Evolutionary conservation across 176 grass and related monocot genomes (phyloP).

Genomic region (Olyra latifolia): DNA sequence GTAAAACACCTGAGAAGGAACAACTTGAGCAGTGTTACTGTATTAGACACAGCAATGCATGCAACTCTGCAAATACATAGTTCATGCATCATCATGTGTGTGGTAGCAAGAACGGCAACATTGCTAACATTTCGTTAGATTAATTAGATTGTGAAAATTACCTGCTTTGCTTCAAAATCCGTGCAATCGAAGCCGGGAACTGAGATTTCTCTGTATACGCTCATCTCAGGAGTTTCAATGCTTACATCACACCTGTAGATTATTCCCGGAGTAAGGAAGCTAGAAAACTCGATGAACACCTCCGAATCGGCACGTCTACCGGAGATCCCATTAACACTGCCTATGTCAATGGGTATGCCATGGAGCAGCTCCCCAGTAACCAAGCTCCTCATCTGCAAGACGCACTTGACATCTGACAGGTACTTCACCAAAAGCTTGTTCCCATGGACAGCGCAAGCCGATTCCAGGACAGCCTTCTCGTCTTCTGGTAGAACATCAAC

Average conservation of each 20-base stretch:
- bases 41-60: background rate
- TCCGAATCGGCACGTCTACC: slow-evolving; percentile 59
- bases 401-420: slow-evolving; percentile 76
- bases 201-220: slow-evolving; percentile 70
- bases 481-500: slow-evolving; percentile 58
- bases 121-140: background rate
- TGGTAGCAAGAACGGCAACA: background rate
- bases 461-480: slow-evolving; percentile 66
- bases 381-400: slow-evolving; percentile 84
- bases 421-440: slow-evolving; percentile 78
- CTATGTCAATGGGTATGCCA: slow-evolving; percentile 77
- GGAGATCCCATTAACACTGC: slow-evolving; percentile 67
- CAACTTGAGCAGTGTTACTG: background rate
- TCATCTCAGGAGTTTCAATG: slow-evolving; percentile 54
- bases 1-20: slow-evolving; percentile 59
- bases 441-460: slow-evolving; percentile 57
- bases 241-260: slow-evolving; percentile 68
- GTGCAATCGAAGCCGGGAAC: slow-evolving; percentile 69
- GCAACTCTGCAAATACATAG: background rate
- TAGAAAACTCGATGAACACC: slow-evolving; percentile 82
- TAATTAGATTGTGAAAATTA: slow-evolving; percentile 5
- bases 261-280: slow-evolving; percentile 88
- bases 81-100: background rate
- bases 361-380: slow-evolving; percentile 59
- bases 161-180: slow-evolving; percentile 79